A percentile compares a stretch with the other conserved stretches of the same genome.
Evolutionary conservation across 2,329 filamentous ascomycete species (phyloP).

Genomic region (Graphilbum fragrans): DNA sequence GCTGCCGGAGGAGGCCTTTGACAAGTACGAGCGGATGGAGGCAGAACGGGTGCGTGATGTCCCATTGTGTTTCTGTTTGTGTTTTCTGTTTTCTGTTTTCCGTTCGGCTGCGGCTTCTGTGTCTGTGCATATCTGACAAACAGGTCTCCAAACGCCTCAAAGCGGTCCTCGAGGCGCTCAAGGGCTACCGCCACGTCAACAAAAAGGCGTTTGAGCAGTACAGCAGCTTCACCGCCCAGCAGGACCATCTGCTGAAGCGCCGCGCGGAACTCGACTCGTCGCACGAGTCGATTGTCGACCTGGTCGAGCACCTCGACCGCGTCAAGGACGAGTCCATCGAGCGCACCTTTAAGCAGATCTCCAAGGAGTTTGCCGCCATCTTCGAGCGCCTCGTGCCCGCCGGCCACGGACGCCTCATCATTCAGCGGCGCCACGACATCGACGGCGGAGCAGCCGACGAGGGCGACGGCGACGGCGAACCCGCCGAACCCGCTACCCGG

Average conservation of each 20-base stretch:
- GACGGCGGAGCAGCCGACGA: constrained; percentile 56
- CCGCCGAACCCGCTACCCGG: constrained; percentile 44
- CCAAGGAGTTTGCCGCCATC: constrained; percentile 79
- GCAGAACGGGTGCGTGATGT: constrained; percentile 52
- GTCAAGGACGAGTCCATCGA: constrained; percentile 97
- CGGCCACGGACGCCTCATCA: constrained; percentile 81
- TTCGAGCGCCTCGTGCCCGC: constrained; percentile 94
- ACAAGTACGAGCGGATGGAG: constrained; percentile 76
- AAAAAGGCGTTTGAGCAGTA: constrained; percentile 99
- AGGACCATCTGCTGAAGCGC: constrained; percentile 74
- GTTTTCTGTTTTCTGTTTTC: neutral
- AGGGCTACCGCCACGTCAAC: constrained; percentile 97
- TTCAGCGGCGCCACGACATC: constrained; percentile 79
- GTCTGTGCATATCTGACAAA: neutral
- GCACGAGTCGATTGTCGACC: constrained; percentile 77
- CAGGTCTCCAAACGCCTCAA: constrained; percentile 59
- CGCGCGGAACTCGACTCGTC: constrained; percentile 79
- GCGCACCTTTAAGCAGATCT: constrained; percentile 96
- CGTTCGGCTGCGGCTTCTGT: neutral
- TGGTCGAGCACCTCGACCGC: constrained; percentile 85
- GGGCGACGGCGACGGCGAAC: constrained; percentile 53
- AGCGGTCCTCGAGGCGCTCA: constrained; percentile 83
- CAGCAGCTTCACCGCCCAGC: constrained; percentile 88
- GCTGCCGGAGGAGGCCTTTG: constrained; percentile 85
- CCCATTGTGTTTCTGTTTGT: neutral